phyloP scores from a whole-genome alignment of 208 protist genomes.

The Trypanosoma caninum region DNA sequence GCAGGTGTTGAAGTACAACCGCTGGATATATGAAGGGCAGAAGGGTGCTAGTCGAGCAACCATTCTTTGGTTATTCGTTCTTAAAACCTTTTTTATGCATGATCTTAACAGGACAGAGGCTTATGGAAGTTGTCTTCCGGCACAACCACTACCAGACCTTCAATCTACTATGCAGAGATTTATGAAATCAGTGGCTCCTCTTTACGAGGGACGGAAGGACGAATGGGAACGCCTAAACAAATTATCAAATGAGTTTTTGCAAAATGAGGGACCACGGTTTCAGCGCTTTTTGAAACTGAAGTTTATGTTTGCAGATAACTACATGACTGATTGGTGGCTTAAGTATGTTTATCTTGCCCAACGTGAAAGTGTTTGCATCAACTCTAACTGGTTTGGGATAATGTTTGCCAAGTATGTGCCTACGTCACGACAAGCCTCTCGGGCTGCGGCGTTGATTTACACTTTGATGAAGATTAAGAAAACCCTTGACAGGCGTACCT shows the following conservation, averaged over 20 bases:
- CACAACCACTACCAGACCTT: conserved; percentile 72
- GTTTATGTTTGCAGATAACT: conserved; percentile 58
- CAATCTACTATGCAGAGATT: conserved; percentile 59
- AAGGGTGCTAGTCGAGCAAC: conserved; percentile 35
- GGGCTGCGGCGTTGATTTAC: conserved; percentile 64
- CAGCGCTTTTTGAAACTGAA: conserved; percentile 74
- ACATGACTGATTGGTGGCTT: conserved; percentile 88
- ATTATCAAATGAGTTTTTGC: conserved; percentile 59
- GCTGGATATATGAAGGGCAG: conserved; percentile 50
- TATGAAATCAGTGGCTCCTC: conserved; percentile 51
- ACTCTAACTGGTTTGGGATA: conserved; percentile 89
- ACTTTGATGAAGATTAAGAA: conserved; percentile 61
- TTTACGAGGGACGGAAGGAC: conserved; percentile 25
- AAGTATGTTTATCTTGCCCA: conserved; percentile 84
- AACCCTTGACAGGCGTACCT: conserved; percentile 49
- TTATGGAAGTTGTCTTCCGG: conserved; percentile 71
- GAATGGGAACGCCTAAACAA: conserved; percentile 41
- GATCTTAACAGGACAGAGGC: conserved; percentile 48
- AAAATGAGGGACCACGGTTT: conserved; percentile 63
- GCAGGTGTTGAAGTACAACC: conserved; percentile 64
- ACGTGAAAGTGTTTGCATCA: conserved; percentile 74
- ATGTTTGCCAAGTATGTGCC: conserved; percentile 53
- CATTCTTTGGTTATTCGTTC: conserved; percentile 49
- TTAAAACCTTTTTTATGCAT: conserved; percentile 51
- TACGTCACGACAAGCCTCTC: conserved; percentile 42